phyloP scores from a whole-genome alignment of 2,329 filamentous ascomycete species.

The Geosmithia flava region DNA sequence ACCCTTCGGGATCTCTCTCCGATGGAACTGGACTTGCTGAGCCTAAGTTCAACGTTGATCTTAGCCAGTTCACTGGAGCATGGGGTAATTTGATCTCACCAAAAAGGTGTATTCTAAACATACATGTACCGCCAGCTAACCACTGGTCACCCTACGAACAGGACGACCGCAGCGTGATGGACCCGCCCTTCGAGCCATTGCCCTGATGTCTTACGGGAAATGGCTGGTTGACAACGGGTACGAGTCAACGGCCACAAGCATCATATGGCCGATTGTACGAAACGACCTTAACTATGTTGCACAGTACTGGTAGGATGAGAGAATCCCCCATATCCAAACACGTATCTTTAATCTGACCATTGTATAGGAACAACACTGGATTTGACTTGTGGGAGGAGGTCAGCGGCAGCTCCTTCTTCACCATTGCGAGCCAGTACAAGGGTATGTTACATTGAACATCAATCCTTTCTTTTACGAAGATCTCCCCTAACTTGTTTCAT shows the following conservation, averaged over 20 bases:
- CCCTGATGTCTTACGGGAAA: slow-evolving; percentile 59
- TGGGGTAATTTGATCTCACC: slow-evolving; percentile 38
- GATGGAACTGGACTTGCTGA: slow-evolving; percentile 52
- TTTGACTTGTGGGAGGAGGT: slow-evolving; percentile 84
- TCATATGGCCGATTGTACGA: slow-evolving; percentile 60
- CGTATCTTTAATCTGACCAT: neutral
- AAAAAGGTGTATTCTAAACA: neutral
- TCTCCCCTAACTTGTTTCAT: slow-evolving; percentile 29
- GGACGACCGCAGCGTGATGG: slow-evolving; percentile 45
- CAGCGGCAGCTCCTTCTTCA: slow-evolving; percentile 68
- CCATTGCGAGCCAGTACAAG: slow-evolving; percentile 51
- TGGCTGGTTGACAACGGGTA: slow-evolving; percentile 60
- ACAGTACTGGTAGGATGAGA: slow-evolving; percentile 51
- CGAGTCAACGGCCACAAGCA: slow-evolving; percentile 36
- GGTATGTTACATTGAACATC: slow-evolving; percentile 32
- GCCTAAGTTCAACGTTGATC: slow-evolving; percentile 58
- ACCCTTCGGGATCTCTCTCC: slow-evolving; percentile 48
- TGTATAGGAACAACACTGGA: slow-evolving; percentile 43
- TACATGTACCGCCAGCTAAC: no score
- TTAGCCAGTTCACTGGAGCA: slow-evolving; percentile 47
- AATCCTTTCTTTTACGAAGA: slow-evolving; percentile 15
- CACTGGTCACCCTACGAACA: neutral
- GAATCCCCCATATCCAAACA: neutral
- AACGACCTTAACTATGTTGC: slow-evolving; percentile 69
- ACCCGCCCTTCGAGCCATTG: slow-evolving; percentile 62